phyloP scores from a whole-genome alignment of 805 yeast species.

The Jamesozyma lodderae region DNA sequence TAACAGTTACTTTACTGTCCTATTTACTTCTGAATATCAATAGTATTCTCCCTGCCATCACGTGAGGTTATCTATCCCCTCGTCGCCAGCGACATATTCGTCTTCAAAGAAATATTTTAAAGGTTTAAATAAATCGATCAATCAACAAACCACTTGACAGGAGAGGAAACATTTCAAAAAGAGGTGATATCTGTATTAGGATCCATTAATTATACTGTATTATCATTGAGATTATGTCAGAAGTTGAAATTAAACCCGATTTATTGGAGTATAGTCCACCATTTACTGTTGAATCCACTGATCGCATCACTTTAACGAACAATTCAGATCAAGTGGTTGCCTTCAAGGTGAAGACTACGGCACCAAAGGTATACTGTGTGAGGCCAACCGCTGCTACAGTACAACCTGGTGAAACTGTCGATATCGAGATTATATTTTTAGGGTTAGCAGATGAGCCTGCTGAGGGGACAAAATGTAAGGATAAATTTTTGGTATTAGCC shows the following conservation, averaged over 20 bases:
- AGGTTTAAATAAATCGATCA: too few relatives aligned
- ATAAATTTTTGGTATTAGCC: conserved; percentile 83
- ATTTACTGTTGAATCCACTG: conserved; percentile 61
- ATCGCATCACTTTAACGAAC: conserved; percentile 41
- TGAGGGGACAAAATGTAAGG: conserved; percentile 68
- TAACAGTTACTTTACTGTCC: too few relatives aligned
- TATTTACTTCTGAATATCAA: too few relatives aligned
- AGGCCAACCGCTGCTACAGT: conserved; percentile 87
- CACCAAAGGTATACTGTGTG: conserved; percentile 91
- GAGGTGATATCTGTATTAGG: too few relatives aligned
- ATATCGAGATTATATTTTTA: conserved; percentile 77
- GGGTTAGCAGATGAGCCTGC: conserved; percentile 71
- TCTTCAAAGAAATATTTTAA: too few relatives aligned
- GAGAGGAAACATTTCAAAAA: too few relatives aligned
- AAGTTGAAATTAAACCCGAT: conserved; percentile 63
- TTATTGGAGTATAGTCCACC: conserved; percentile 70
- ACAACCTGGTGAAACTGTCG: conserved; percentile 59
- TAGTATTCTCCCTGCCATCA: too few relatives aligned
- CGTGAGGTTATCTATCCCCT: too few relatives aligned
- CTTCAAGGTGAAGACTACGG: conserved; percentile 95
- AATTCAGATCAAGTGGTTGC: conserved; percentile 56
- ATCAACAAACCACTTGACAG: too few relatives aligned
- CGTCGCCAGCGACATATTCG: too few relatives aligned
- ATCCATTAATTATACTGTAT: too few relatives aligned
- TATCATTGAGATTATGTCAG: conserved; percentile 16